Evolutionary conservation across 2,329 filamentous ascomycete species (phyloP), one percentile per base, ranked within the genome.

Genomic region (Cadophora gregata): DNA sequence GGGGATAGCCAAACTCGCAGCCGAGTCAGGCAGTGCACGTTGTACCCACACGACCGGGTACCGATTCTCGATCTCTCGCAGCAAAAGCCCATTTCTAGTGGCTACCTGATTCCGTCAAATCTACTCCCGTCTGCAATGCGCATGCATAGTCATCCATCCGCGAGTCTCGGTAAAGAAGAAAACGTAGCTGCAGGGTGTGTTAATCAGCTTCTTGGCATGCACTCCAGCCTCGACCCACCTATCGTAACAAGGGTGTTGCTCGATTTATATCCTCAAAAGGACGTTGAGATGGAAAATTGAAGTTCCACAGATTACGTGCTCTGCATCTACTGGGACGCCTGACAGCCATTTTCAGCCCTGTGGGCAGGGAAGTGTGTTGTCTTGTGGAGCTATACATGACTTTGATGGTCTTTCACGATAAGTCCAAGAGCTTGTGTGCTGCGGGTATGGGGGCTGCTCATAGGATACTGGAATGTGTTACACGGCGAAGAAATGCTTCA

Each of bases 201-300:
- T 58, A 58, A 16, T 58, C 55, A 58, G 55, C 55, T 1, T 27
- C 55, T 58, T 58, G 55, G 55, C 55, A 24, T n/a, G 21, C 31
- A 58, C 33, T 58, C 55, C 55, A 58, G 55, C 55, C 55, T 42
- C 55, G 42, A 42, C 12, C 21, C 1, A 58, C 55, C 55, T 58
- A 58, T 58, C 55, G 42, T 21, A 21, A 58, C 55, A 42, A 25
- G 33, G 55, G 55, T 58, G 21, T 25, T 16, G 4, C 33, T 25
- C 31, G 33, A 58, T 42, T 58, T 58, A 58, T 58, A 58, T 58
- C 55, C 55, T 58, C 55, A 58, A 58, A 58, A 25, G 21, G 31
- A 24, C 10, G 4, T 38, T 19, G 4, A 38, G 10, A 42, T 3
- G 7, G 8, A 38, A 56, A 3, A 9, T 12, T 4, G 3, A 2